These are phyloP conservation scores for Cercospora sojina DNA, from an alignment of 2,329 filamentous ascomycete species.

Conservation along the genomic window DNA sequence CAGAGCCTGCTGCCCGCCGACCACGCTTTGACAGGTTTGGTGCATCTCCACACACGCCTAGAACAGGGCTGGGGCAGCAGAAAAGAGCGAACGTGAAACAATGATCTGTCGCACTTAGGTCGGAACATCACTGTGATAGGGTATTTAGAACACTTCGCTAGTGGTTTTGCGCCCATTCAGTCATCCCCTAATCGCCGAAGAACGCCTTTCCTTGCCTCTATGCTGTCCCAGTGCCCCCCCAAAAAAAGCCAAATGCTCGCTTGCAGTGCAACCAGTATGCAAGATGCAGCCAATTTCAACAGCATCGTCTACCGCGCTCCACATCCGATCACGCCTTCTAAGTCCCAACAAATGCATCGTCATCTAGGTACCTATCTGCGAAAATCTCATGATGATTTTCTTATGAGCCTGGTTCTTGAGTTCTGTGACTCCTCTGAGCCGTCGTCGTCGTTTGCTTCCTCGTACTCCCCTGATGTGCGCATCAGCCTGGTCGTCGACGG, in stretches of 20 bases:
- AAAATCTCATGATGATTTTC: conserved; percentile 21
- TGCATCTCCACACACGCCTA: neutral
- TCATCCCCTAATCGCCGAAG: neutral
- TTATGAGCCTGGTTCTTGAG: conserved; percentile 23
- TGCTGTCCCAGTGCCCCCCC: neutral
- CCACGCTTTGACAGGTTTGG: conserved; percentile 2
- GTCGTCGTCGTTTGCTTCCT: conserved; percentile 22
- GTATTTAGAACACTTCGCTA: conserved; percentile 16
- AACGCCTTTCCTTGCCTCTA: conserved; percentile 7
- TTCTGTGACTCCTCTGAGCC: conserved; percentile 23
- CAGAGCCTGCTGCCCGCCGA: neutral
- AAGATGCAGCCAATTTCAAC: conserved; percentile 13
- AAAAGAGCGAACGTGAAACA: conserved; percentile 4
- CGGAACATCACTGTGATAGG: conserved; percentile 9
- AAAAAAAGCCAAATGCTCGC: conserved; percentile 5
- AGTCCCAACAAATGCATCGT: conserved; percentile 12
- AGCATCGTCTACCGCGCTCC: neutral
- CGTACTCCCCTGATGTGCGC: conserved; percentile 17
- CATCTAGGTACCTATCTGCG: conserved; percentile 10
- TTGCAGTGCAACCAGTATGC: conserved; percentile 12
- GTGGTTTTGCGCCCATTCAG: neutral
- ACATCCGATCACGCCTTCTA: conserved; percentile 17
- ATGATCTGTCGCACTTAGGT: conserved; percentile 1
- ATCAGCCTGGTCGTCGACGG: conserved; percentile 22
- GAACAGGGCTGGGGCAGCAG: neutral